phyloP scores from a whole-genome alignment of 805 yeast species.

The Lachancea mirantina region DNA sequence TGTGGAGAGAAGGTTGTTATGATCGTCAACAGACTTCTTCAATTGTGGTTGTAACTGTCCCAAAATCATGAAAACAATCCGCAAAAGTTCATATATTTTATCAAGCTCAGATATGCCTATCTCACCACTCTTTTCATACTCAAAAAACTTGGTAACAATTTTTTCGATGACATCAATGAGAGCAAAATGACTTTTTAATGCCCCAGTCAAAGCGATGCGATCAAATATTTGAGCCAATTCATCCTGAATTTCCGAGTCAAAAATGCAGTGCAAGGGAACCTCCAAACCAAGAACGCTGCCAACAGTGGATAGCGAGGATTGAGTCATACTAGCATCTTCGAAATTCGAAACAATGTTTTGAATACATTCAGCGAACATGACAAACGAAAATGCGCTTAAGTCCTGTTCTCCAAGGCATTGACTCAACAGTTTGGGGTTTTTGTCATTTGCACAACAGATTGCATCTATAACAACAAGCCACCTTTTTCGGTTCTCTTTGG shows the following conservation, averaged over 20 bases:
- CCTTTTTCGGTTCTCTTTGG: conserved; percentile 26
- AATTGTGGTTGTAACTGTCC: conserved; percentile 54
- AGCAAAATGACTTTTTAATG: conserved; percentile 40
- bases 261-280: conserved; percentile 50
- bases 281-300: conserved; percentile 49
- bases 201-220: conserved; percentile 54
- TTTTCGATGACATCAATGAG: conserved; percentile 52
- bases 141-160: conserved; percentile 40
- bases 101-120: conserved; percentile 55
- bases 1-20: neutral
- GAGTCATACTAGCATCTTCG: conserved; percentile 23
- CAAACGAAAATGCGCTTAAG: conserved; percentile 60
- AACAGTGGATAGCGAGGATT: conserved; percentile 43
- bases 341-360: conserved; percentile 52
- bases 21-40: conserved; percentile 34
- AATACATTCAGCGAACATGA: conserved; percentile 76
- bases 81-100: conserved; percentile 71
- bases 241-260: conserved; percentile 59
- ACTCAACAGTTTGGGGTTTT: conserved; percentile 39
- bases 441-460: conserved; percentile 55
- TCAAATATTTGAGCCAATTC: conserved; percentile 75
- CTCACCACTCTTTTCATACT: conserved; percentile 29
- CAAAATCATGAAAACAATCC: conserved; percentile 61
- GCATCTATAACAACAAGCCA: conserved; percentile 81
- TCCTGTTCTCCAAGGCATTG: conserved; percentile 46